Evolutionary conservation across 2,329 filamentous ascomycete genomes (phyloP).

Genomic region (Keithomyces neogunnii): DNA sequence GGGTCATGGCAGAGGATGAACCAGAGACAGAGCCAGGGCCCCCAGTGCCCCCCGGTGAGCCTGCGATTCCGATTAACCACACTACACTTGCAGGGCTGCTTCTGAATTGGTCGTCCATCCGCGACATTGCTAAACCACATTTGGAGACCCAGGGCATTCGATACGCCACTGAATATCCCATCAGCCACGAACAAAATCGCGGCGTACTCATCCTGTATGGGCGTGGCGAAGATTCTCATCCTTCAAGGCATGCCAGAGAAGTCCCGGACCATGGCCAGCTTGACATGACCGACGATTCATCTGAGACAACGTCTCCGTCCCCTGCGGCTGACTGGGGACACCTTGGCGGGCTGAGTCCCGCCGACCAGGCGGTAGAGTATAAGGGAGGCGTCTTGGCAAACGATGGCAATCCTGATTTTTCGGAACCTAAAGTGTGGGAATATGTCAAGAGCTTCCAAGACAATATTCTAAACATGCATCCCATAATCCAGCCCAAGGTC

Average conservation of each 20-base stretch:
- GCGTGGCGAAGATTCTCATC: slow-evolving; percentile 64
- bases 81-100: slow-evolving; percentile 84
- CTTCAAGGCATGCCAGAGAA: slow-evolving; percentile 39
- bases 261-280: slow-evolving; percentile 26
- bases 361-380: slow-evolving; percentile 29
- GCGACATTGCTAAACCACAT: slow-evolving; percentile 48
- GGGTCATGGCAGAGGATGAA: slow-evolving; percentile 35
- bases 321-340: slow-evolving; percentile 52
- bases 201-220: slow-evolving; percentile 71
- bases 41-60: slow-evolving; percentile 47
- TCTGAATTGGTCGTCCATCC: slow-evolving; percentile 63
- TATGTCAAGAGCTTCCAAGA: slow-evolving; percentile 51
- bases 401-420: slow-evolving; percentile 48
- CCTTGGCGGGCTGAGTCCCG: slow-evolving; percentile 41
- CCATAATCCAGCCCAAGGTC: slow-evolving; percentile 46
- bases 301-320: slow-evolving; percentile 45
- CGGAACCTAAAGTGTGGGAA: slow-evolving; percentile 37
- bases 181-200: slow-evolving; percentile 64
- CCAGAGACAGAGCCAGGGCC: slow-evolving; percentile 43
- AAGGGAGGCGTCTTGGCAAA: slow-evolving; percentile 26
- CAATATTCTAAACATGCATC: slow-evolving; percentile 58
- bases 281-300: slow-evolving; percentile 39
- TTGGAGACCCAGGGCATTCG: slow-evolving; percentile 41
- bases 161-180: slow-evolving; percentile 63
- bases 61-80: slow-evolving; percentile 75